Conservation (phyloP, 2,329 filamentous ascomycete genomes). For the Botrytis paeoniae region DNA sequence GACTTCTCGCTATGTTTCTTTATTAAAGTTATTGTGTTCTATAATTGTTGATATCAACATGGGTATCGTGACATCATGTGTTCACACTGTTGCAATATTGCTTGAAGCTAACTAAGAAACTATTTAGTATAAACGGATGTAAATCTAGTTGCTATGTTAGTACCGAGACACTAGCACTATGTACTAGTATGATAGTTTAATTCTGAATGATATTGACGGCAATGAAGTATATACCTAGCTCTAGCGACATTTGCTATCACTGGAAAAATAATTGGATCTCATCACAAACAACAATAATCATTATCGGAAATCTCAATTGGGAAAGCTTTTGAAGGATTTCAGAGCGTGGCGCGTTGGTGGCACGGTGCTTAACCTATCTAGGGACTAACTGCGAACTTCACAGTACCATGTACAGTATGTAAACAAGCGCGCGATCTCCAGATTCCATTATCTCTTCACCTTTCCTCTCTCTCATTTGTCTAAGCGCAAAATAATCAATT, state of each 20-base stretch:
- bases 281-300: neutral
- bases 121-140: neutral
- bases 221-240: neutral
- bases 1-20: neutral
- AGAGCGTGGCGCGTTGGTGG: conserved; percentile 7
- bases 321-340: neutral
- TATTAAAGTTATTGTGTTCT: neutral
- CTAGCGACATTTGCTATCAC: neutral
- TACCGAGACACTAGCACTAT: neutral
- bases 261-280: neutral
- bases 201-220: neutral
- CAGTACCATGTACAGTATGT: neutral
- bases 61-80: neutral
- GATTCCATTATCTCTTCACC: neutral
- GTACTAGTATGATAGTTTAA: neutral
- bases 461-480: neutral
- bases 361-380: conserved; percentile 8
- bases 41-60: neutral
- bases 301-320: neutral
- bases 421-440: conserved; percentile 1
- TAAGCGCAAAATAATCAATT: neutral
- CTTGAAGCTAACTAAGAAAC: neutral
- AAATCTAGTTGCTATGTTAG: neutral
- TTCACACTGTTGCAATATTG: neutral
- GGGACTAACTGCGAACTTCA: neutral